Percentiles rank a stretch among this genome's conserved stretches.
Evolutionary conservation across 73 alveolate species (phyloP).

Genomic region (Paramecium octaurelia): DNA sequence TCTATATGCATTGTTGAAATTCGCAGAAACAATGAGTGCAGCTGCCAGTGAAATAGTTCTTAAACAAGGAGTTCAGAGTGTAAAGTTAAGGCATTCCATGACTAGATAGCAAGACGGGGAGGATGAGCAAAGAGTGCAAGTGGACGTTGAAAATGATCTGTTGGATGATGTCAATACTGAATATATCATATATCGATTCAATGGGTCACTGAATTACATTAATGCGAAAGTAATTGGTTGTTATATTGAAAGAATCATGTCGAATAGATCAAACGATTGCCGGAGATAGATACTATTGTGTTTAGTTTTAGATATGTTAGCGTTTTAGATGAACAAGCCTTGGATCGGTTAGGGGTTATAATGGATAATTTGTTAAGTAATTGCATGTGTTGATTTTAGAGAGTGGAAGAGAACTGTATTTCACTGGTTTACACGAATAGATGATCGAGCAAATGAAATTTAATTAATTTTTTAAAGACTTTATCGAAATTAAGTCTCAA

Average conservation of each 20-base stretch:
- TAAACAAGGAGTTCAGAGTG: neutral
- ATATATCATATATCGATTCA: neutral
- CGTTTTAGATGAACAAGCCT: conserved; percentile 24
- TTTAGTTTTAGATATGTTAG: conserved; percentile 49
- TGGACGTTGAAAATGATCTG: neutral
- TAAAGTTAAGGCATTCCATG: neutral
- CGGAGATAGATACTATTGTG: conserved; percentile 8
- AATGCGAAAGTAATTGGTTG: neutral
- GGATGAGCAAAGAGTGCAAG: neutral
- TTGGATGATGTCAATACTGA: neutral
- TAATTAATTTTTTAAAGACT: conserved; percentile 9
- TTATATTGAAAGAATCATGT: neutral
- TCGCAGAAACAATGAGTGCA: conserved; percentile 49
- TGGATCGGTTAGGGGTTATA: neutral
- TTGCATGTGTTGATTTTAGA: neutral
- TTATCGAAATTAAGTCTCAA: neutral
- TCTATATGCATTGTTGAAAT: conserved; percentile 12
- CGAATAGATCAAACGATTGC: conserved; percentile 4
- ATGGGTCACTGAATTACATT: conserved; percentile 39
- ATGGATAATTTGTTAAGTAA: neutral
- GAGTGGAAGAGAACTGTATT: conserved; percentile 3
- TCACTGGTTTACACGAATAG: neutral
- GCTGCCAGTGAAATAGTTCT: conserved; percentile 32
- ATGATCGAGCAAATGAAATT: neutral
- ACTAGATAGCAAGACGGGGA: conserved; percentile 7